A percentile compares a stretch with the other conserved stretches of the same genome.
Conservation (phyloP, 1,284 basidiomycete genomes). For the Rhodotorula mucilaginosa region DNA sequence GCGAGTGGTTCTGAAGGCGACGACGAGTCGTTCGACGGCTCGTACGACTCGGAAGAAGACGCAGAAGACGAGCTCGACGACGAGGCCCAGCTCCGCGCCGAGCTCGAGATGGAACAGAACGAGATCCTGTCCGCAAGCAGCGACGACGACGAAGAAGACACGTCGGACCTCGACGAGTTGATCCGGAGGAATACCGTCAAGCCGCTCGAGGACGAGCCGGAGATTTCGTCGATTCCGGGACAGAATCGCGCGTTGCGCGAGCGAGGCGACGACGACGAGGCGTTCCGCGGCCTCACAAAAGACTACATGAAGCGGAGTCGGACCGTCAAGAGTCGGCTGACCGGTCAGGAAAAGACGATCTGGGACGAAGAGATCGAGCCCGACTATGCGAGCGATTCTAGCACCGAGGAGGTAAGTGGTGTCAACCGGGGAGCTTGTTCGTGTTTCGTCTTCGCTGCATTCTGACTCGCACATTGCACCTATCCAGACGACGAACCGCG, state of each 20-base stretch:
- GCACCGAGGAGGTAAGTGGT: conserved; percentile 79
- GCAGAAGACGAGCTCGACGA: conserved; percentile 49
- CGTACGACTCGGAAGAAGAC: conserved; percentile 48
- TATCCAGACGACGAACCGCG: conserved; percentile 78
- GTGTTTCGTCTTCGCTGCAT: conserved; percentile 12
- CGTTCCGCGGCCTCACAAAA: conserved; percentile 43
- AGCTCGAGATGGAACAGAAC: conserved; percentile 50
- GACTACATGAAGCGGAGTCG: conserved; percentile 49
- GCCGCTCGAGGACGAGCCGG: conserved; percentile 48
- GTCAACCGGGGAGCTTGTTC: background rate
- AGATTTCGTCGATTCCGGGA: conserved; percentile 33
- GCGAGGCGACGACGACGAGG: conserved; percentile 46
- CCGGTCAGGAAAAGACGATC: conserved; percentile 81
- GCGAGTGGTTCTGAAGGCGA: conserved; percentile 38
- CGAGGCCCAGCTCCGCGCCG: conserved; percentile 47
- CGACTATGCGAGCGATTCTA: conserved; percentile 94
- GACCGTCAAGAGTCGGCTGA: conserved; percentile 68
- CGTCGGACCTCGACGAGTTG: conserved; percentile 36
- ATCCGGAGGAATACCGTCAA: conserved; percentile 47
- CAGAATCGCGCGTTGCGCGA: conserved; percentile 48
- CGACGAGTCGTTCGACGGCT: conserved; percentile 57
- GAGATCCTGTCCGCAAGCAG: conserved; percentile 46
- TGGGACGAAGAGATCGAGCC: conserved; percentile 89
- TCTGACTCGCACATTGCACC: background rate
- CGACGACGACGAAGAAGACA: conserved; percentile 39